A percentile compares a stretch with the other conserved stretches of the same genome.
Conservation (phyloP, 2,329 filamentous ascomycete species). For the Amesomyces nigricolor region DNA sequence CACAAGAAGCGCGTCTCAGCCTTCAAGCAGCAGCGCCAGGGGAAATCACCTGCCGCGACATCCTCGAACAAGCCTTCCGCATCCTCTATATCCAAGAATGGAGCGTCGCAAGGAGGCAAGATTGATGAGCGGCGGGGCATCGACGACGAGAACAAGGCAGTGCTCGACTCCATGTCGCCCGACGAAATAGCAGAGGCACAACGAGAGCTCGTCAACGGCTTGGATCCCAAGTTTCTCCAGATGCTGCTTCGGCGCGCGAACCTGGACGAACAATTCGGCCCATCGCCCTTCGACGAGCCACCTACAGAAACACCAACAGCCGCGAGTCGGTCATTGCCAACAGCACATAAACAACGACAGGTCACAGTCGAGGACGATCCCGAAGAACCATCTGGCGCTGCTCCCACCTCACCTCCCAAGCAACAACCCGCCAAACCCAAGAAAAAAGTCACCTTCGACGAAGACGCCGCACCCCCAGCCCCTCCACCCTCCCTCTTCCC, state of each 20-base stretch:
- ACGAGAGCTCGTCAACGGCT: constrained; percentile 68
- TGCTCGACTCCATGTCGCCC: constrained; percentile 70
- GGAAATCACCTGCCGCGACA: constrained; percentile 22
- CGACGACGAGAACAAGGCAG: constrained; percentile 72
- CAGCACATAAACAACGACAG: constrained; percentile 26
- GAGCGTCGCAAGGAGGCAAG: constrained; percentile 25
- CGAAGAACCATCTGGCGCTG: constrained; percentile 13
- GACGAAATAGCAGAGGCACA: constrained; percentile 77
- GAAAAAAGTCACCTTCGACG: constrained; percentile 35
- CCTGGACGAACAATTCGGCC: constrained; percentile 61
- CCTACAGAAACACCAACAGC: constrained; percentile 5
- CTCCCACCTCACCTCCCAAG: constrained; percentile 17
- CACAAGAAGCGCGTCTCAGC: constrained; percentile 77
- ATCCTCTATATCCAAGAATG: constrained; percentile 17
- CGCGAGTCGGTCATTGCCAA: constrained; percentile 8
- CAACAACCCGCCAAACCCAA: constrained; percentile 22
- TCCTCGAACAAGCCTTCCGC: constrained; percentile 3
- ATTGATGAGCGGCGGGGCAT: constrained; percentile 65
- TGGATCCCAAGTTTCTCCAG: constrained; percentile 72
- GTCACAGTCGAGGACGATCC: constrained; percentile 34
- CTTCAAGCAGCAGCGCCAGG: constrained; percentile 66
- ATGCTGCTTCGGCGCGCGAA: constrained; percentile 70
- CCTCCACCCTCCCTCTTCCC: constrained; percentile 40
- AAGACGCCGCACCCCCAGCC: constrained; percentile 39
- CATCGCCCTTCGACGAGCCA: constrained; percentile 39